Evolutionary conservation across 2,329 filamentous ascomycete species (phyloP).

Genomic region (Colletotrichum sp.): DNA sequence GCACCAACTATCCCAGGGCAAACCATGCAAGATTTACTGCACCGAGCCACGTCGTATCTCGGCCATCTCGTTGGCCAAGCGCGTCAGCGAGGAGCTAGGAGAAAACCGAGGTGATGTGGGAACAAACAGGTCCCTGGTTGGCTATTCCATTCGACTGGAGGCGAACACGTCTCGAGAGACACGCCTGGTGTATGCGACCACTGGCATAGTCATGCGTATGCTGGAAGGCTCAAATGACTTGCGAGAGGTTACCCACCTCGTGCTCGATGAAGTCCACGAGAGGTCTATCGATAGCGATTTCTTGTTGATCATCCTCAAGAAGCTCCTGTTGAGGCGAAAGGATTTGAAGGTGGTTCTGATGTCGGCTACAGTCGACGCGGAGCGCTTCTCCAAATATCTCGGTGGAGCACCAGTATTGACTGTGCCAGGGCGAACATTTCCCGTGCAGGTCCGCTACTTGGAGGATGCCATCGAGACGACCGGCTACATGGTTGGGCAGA

Average conservation of each 20-base stretch:
- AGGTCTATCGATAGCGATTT: constrained; percentile 97
- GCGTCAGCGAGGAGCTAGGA: constrained; percentile 93
- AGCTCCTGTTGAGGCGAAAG: constrained; percentile 75
- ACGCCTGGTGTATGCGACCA: constrained; percentile 86
- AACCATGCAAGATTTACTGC: constrained; percentile 89
- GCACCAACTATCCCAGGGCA: constrained; percentile 81
- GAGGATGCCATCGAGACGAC: constrained; percentile 94
- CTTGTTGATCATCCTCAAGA: constrained; percentile 87
- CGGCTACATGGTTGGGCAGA: constrained; percentile 64
- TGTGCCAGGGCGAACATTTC: constrained; percentile 92
- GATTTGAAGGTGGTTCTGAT: constrained; percentile 94
- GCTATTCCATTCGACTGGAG: constrained; percentile 93
- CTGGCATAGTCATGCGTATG: constrained; percentile 97
- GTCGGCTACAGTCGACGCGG: constrained; percentile 95
- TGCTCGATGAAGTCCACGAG: constrained; percentile 98
- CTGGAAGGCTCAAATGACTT: constrained; percentile 87
- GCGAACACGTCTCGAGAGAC: constrained; percentile 84
- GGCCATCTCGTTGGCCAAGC: constrained; percentile 88
- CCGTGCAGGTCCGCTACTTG: constrained; percentile 84
- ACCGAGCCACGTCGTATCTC: constrained; percentile 96
- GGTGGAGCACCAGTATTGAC: constrained; percentile 84
- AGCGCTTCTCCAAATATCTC: constrained; percentile 88
- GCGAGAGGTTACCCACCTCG: constrained; percentile 87
- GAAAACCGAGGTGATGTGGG: constrained; percentile 84
- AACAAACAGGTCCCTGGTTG: constrained; percentile 82